Base-by-base conservation (phyloP, 768 basidiomycete species). In the Russula olivacea region DNA sequence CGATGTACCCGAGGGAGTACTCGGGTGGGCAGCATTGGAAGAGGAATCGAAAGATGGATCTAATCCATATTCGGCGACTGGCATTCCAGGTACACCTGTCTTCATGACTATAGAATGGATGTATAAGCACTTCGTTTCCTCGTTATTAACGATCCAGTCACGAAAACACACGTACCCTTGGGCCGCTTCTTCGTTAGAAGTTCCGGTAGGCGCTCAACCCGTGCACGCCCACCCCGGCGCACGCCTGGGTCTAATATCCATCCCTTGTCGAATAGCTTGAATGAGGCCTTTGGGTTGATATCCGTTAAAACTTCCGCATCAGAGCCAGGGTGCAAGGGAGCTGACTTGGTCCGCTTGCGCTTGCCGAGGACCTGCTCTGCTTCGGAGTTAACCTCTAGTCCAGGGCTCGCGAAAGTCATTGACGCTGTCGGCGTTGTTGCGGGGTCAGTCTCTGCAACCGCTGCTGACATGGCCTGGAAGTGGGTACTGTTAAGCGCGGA, bases 191-290 rank as follows among this genome's bases (percentile, higher is more conserved):
- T 61, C 34, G 84, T 82, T 11, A 84, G 81, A 38, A 79, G 81
- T 34, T 77, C 65, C 4, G 71, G 68, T n/a, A 72, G 73, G 43
- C 78, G 76, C 28, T 84, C 83, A 11, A 79, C 64, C 15, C 77
- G 70, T 23, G 74, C 72, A 15, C 88, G 76, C 23, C 84, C 84
- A 34, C 85, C 81, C 36, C 93, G 80, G 66, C 83, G 81, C 56
- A 84, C 81, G 38, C 88, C 89, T 2, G 84, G 77, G 25, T 91
- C 89, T 15, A 95, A 74, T 9, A 96, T 91, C 93, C 92, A 95
- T 0, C 93, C 93, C 25, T 79, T 77, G 62, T 97, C 87, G 75
- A 96, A 96, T 75, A 87, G 74, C 70, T 78, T 82, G 78, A 96
- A 97, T 21, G 86, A 87, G 48, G 81, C 81, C 59, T 83, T 81